Evolutionary conservation across 805 yeast genomes (phyloP), one percentile per base, ranked within the genome.

Genomic region (Yamadazyma laniorum): DNA sequence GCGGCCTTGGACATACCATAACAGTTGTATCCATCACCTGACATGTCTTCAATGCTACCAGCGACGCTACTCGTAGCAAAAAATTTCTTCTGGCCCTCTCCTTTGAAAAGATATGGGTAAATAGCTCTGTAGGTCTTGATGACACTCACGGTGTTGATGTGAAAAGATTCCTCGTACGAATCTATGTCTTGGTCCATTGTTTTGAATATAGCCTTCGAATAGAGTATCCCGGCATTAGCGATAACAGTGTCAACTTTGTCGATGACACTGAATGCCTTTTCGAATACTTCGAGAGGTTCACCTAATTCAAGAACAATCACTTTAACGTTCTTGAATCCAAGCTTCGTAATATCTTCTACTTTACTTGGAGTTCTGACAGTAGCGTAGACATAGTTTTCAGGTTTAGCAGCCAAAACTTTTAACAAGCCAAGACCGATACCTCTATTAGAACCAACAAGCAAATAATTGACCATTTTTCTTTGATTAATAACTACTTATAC

Each of bases 401-500:
- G 33, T 5, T 48, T 39, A 5, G 40, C 35, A 23, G 53, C 44
- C 13, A 65, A 40, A 29, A 48, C 48, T 29, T 55, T 53, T 4
- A 51, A 58, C 8, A 67, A 46, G 1, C 54, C 53, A 16, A 54
- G 52, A 5, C 75, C 74, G 25, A 68, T 61, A 3, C 74, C 73
- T 34, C 68, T 52, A 11, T 68, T 63, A 13, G 66, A 69, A 6
- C 75, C 75, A 2, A 69, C 59, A n/a, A 70, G 45, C 3, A 70
- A 49, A 47, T 64, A 64, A 18, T 16, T 13, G n/a, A 17, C 22
- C 39, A 35, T 35, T 23, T 15, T 29, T 7, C 19, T n/a, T n/a
- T n/a, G n/a, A n/a, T n/a, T n/a, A n/a, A n/a, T n/a, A n/a, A n/a
- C n/a, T n/a, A n/a, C n/a, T n/a, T n/a, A n/a, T n/a, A n/a, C n/a